These are phyloP conservation scores for Copromyces sp. DNA, from an alignment of 495 filamentous ascomycete species.

Conservation along the genomic window DNA sequence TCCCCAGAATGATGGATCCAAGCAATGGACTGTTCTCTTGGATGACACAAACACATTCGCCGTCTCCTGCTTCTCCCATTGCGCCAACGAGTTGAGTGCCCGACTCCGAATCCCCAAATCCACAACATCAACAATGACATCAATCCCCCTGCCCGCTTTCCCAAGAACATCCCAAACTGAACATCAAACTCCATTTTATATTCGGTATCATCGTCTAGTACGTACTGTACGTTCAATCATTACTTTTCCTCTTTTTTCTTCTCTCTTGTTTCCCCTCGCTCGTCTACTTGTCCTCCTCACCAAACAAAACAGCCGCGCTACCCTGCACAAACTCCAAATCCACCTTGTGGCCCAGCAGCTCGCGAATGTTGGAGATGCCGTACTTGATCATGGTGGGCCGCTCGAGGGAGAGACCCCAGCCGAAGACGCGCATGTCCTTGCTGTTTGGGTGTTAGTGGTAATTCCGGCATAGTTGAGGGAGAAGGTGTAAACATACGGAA, in stretches of 20 bases:
- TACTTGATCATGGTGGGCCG: conserved; percentile 98
- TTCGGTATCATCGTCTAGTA: neutral
- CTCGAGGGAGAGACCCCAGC: conserved; percentile 85
- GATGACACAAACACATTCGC: too few relatives aligned
- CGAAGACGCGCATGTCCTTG: conserved; percentile 78
- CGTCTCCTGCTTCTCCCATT: too few relatives aligned
- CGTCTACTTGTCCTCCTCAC: conserved; percentile 46
- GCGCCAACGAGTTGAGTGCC: too few relatives aligned
- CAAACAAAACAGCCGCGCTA: conserved; percentile 73
- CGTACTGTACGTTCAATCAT: neutral
- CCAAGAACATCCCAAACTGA: neutral
- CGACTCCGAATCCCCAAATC: neutral
- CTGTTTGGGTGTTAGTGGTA: neutral
- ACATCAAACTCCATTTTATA: neutral
- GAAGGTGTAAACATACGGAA: conserved; percentile 53
- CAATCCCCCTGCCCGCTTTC: too few relatives aligned
- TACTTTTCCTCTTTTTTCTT: neutral
- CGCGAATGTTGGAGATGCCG: conserved; percentile 73
- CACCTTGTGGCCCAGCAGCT: conserved; percentile 76
- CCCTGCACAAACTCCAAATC: conserved; percentile 72
- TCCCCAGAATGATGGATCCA: too few relatives aligned
- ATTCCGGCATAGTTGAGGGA: too few relatives aligned
- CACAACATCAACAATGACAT: neutral
- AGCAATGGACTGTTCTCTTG: too few relatives aligned
- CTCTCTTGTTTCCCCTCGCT: neutral